A percentile compares a stretch with the other conserved stretches of the same genome.
phyloP scores from a whole-genome alignment of 805 yeast species.

The Metschnikowia amazonensis region DNA sequence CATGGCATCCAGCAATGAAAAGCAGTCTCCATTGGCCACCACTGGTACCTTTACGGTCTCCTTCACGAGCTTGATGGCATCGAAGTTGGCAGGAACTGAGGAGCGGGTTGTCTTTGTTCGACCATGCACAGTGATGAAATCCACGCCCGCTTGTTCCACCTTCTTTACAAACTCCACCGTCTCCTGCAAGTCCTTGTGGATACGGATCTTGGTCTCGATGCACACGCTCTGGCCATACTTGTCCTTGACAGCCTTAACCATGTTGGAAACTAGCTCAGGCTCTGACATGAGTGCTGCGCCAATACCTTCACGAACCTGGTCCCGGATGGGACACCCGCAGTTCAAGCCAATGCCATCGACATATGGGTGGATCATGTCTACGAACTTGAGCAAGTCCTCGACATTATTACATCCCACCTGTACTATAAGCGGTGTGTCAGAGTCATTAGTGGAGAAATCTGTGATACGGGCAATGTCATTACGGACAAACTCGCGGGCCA shows the following conservation, averaged over 20 bases:
- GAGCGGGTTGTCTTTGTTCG: constrained; percentile 82
- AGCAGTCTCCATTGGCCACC: constrained; percentile 98
- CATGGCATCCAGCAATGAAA: constrained; percentile 58
- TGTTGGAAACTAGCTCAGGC: constrained; percentile 71
- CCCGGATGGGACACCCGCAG: constrained; percentile 97
- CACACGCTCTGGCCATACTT: constrained; percentile 69
- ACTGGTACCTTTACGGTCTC: constrained; percentile 65
- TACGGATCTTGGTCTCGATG: constrained; percentile 87
- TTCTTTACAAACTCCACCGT: constrained; percentile 68
- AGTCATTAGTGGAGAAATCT: constrained; percentile 77
- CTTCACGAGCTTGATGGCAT: constrained; percentile 69
- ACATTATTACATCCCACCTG: constrained; percentile 90
- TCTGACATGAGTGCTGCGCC: constrained; percentile 93
- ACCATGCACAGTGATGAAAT: constrained; percentile 92
- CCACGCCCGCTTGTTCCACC: constrained; percentile 86
- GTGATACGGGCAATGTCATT: constrained; percentile 73
- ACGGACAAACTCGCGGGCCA: constrained; percentile 91
- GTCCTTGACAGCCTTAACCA: constrained; percentile 80
- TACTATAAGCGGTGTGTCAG: constrained; percentile 71
- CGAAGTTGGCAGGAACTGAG: constrained; percentile 75
- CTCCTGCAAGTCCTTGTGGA: constrained; percentile 70
- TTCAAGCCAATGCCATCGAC: constrained; percentile 93
- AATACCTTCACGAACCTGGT: constrained; percentile 91
- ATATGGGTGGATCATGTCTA: constrained; percentile 83
- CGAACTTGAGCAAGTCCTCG: constrained; percentile 74